Evolutionary conservation across 2,329 filamentous ascomycete genomes (phyloP).

Genomic region (Fusarium camptoceras): DNA sequence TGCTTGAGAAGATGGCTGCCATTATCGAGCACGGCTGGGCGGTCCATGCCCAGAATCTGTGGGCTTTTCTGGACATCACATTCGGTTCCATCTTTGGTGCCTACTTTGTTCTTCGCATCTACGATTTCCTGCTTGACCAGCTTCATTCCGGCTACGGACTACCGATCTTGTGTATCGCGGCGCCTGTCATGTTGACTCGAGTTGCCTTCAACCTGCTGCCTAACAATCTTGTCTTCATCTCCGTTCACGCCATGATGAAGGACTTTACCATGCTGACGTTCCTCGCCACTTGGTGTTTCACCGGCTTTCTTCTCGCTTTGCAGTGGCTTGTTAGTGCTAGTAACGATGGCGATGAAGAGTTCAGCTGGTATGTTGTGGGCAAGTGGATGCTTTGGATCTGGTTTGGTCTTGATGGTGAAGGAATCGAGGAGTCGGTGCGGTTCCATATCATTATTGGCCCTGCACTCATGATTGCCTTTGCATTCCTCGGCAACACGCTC

Average conservation of each 20-base stretch:
- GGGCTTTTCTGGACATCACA: conserved; percentile 79
- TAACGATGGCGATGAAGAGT: conserved; percentile 46
- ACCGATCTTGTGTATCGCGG: conserved; percentile 73
- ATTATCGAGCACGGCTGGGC: conserved; percentile 74
- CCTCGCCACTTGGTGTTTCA: conserved; percentile 76
- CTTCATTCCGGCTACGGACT: conserved; percentile 67
- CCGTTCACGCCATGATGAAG: conserved; percentile 78
- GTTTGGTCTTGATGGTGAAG: conserved; percentile 77
- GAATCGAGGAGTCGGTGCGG: conserved; percentile 63
- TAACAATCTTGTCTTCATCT: conserved; percentile 81
- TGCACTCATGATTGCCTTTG: conserved; percentile 76
- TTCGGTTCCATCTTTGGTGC: conserved; percentile 72
- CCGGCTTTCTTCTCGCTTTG: conserved; percentile 76
- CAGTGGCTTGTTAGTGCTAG: conserved; percentile 67
- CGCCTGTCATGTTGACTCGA: conserved; percentile 76
- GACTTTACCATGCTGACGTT: conserved; percentile 76
- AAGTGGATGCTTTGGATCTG: conserved; percentile 87
- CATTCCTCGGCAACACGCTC: conserved; percentile 79
- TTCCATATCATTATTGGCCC: conserved; percentile 77
- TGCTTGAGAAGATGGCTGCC: conserved; percentile 72
- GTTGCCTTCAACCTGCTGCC: conserved; percentile 79
- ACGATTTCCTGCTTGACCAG: conserved; percentile 62
- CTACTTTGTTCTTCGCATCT: conserved; percentile 71
- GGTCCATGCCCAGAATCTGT: conserved; percentile 79
- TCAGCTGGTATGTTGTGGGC: conserved; percentile 66